A percentile compares a stretch with the other conserved stretches of the same genome.
phyloP scores from a whole-genome alignment of 768 basidiomycete species.

The Mycena indigotica region DNA sequence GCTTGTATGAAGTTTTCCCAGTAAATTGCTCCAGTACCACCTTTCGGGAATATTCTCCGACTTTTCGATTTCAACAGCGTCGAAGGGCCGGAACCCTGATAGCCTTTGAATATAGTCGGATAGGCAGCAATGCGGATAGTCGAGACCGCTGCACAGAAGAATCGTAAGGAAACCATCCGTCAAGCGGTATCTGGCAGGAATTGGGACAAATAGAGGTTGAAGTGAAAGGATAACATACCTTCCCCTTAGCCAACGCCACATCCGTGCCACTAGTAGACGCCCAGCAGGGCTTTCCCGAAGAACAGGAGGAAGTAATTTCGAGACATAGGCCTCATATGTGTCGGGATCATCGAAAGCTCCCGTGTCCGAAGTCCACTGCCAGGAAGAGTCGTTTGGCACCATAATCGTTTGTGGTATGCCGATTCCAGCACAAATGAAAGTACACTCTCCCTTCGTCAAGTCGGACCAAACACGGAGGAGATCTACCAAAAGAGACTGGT shows the following conservation, averaged over 20 bases:
- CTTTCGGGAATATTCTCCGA: background rate
- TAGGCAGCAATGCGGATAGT: background rate
- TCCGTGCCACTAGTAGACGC: conserved; percentile 3
- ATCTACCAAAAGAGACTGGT: background rate
- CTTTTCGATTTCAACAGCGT: background rate
- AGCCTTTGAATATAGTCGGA: background rate
- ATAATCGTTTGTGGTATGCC: background rate
- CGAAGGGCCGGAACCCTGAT: background rate
- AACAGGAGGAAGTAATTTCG: conserved; percentile 3
- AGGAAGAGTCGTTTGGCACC: background rate
- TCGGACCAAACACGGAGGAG: background rate
- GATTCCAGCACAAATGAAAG: background rate
- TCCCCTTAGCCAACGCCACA: conserved; percentile 19
- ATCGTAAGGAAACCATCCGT: background rate
- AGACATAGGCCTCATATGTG: conserved; percentile 1
- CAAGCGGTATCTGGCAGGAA: conserved; percentile 2
- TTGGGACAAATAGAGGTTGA: background rate
- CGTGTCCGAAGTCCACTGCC: conserved; percentile 7
- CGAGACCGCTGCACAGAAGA: background rate
- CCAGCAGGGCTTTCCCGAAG: background rate
- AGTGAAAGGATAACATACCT: background rate
- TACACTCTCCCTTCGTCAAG: background rate
- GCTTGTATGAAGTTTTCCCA: too few relatives aligned
- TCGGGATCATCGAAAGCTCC: conserved; percentile 7
- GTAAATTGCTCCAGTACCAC: too few relatives aligned